Percentiles rank a stretch among this genome's conserved stretches.
Conservation (phyloP, 2,329 filamentous ascomycete genomes). For the Xylariaceae sp. region DNA sequence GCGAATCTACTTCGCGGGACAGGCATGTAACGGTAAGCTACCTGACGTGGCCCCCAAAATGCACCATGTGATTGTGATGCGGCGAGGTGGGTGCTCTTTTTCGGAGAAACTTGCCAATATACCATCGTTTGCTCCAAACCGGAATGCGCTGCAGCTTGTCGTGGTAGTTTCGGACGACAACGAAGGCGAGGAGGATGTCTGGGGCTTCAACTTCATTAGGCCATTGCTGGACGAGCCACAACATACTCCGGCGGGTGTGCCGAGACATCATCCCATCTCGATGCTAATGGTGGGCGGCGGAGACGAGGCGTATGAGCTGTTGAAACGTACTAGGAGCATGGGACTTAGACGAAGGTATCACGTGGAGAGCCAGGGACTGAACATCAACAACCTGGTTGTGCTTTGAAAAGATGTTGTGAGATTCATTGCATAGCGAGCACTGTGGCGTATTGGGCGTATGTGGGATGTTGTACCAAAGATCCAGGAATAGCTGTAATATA, state of each 20-base stretch:
- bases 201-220: slow-evolving; percentile 34
- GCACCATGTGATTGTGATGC: slow-evolving; percentile 77
- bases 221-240: slow-evolving; percentile 77
- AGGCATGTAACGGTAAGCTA: slow-evolving; percentile 59
- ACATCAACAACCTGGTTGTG: slow-evolving; percentile 75
- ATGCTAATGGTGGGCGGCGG: slow-evolving; percentile 81
- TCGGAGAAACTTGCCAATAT: slow-evolving; percentile 78
- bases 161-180: slow-evolving; percentile 64
- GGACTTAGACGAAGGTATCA: slow-evolving; percentile 75
- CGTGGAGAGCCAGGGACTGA: slow-evolving; percentile 74
- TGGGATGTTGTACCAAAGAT: too few relatives aligned
- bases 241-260: slow-evolving; percentile 63
- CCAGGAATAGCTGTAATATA: too few relatives aligned
- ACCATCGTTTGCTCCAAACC: slow-evolving; percentile 65
- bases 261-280: slow-evolving; percentile 67
- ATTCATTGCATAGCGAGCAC: too few relatives aligned
- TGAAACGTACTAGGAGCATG: slow-evolving; percentile 61
- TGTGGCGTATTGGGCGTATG: too few relatives aligned
- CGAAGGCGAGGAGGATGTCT: slow-evolving; percentile 25
- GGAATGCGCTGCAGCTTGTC: slow-evolving; percentile 69
- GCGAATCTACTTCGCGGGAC: slow-evolving; percentile 65
- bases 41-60: slow-evolving; percentile 46
- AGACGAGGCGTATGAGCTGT: slow-evolving; percentile 57
- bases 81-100: slow-evolving; percentile 80
- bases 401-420: slow-evolving; percentile 28